These are phyloP conservation scores for Diutina sp. DNA, from an alignment of 1,139 yeast species.

Conservation along the genomic window DNA sequence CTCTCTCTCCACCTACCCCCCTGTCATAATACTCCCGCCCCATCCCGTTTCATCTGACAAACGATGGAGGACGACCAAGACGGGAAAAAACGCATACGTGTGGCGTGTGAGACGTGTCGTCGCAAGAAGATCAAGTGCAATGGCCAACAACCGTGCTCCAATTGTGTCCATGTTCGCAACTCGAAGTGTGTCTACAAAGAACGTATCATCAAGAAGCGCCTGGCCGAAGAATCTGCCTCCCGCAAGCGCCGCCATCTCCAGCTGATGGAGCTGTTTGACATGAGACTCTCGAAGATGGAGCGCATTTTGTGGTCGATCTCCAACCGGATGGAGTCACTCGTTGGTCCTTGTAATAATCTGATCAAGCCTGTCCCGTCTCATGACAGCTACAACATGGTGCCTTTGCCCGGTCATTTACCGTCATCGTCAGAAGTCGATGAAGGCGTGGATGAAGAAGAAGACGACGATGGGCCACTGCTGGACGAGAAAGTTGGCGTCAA, in stretches of 20 bases:
- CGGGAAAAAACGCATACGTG: not conserved
- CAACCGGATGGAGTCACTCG: not conserved
- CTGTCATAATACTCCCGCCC: not conserved
- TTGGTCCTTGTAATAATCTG: not conserved
- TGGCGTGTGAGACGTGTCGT: constrained; percentile 4
- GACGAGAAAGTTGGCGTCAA: not conserved
- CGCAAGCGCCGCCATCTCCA: not conserved
- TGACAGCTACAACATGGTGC: not conserved
- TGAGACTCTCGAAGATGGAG: not conserved
- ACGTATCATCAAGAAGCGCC: not conserved
- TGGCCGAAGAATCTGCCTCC: not conserved
- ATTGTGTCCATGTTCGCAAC: constrained; percentile 7
- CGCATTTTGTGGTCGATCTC: not conserved
- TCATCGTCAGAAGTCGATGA: not conserved
- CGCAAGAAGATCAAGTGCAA: constrained; percentile 10
- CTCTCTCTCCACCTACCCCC: not conserved
- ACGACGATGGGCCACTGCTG: not conserved
- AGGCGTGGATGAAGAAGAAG: not conserved
- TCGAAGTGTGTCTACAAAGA: not conserved
- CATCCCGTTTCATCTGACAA: not conserved
- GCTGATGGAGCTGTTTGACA: not conserved
- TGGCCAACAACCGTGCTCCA: constrained; percentile 12
- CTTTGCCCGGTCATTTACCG: not conserved
- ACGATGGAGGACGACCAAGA: not conserved
- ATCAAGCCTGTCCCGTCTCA: not conserved